phyloP scores from a whole-genome alignment of 345 rosid genomes.

The Cardamine chenopodiifolia region DNA sequence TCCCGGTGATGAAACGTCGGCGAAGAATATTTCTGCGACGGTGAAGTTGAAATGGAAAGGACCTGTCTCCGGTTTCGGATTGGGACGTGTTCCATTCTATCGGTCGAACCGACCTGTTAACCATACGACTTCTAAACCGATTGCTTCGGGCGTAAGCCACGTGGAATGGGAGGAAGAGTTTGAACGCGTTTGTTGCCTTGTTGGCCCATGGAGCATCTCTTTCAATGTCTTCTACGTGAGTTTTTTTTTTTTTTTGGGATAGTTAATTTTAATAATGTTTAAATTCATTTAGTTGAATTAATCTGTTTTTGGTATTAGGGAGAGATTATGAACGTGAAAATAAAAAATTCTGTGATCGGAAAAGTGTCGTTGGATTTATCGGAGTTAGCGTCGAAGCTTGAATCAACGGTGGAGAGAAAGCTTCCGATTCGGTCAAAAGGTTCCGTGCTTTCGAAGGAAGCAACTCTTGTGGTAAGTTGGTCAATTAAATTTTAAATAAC shows the following conservation, averaged over 20 bases:
- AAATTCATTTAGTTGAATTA: background rate
- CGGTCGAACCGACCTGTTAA: conserved; percentile 36
- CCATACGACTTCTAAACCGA: conserved; percentile 25
- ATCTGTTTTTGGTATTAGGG: conserved; percentile 20
- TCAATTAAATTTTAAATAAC: conserved; percentile 11
- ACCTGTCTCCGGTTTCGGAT: conserved; percentile 43
- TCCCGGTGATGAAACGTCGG: conserved; percentile 9
- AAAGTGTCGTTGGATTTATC: conserved; percentile 39
- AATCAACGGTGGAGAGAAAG: conserved; percentile 40
- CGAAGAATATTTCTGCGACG: conserved; percentile 21
- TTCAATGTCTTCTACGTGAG: conserved; percentile 41
- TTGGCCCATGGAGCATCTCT: conserved; percentile 42
- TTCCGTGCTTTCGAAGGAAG: conserved; percentile 33
- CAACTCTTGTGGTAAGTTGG: conserved; percentile 39
- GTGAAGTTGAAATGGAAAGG: conserved; percentile 46
- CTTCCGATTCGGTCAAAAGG: conserved; percentile 38
- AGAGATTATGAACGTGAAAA: conserved; percentile 15
- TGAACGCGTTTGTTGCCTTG: conserved; percentile 38
- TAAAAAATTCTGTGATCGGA: conserved; percentile 30
- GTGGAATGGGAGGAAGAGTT: conserved; percentile 43
- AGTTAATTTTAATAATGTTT: background rate
- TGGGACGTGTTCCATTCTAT: conserved; percentile 39
- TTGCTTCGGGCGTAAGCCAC: conserved; percentile 12
- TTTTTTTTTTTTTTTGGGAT: conserved; percentile 9
- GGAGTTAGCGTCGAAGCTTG: conserved; percentile 31